These are phyloP conservation scores for Phaffomyces antillensis DNA, from an alignment of 805 yeast genomes.

Conservation along the genomic window DNA sequence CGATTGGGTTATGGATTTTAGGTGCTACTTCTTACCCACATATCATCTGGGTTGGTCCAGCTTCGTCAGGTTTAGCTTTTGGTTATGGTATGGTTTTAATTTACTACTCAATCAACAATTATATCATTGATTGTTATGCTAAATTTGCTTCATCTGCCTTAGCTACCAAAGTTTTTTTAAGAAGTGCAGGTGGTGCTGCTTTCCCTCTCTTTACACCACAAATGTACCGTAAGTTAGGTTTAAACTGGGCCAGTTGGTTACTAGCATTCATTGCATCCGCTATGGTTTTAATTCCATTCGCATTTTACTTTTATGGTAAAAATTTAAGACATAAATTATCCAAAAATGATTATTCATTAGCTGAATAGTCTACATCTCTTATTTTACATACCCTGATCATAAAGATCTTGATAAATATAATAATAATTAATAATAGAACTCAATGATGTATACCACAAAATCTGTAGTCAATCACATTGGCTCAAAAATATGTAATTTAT, in stretches of 20 bases:
- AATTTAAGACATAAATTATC: conserved; percentile 55
- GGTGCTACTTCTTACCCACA: conserved; percentile 73
- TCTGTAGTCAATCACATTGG: no score
- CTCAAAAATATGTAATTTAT: neutral
- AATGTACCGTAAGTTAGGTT: conserved; percentile 67
- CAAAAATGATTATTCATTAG: conserved; percentile 50
- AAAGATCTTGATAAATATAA: neutral
- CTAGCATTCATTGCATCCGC: conserved; percentile 72
- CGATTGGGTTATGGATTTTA: conserved; percentile 67
- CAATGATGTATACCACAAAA: no score
- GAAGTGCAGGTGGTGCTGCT: conserved; percentile 84
- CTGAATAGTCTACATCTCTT: neutral
- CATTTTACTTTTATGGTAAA: conserved; percentile 63
- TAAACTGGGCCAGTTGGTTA: conserved; percentile 77
- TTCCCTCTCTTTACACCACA: conserved; percentile 77
- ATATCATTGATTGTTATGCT: conserved; percentile 86
- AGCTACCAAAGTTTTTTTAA: conserved; percentile 73
- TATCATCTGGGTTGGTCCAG: conserved; percentile 74
- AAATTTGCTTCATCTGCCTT: conserved; percentile 74
- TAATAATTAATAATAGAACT: neutral
- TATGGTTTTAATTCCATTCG: conserved; percentile 67
- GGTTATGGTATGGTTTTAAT: conserved; percentile 75
- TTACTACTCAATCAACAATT: conserved; percentile 71
- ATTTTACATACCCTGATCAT: neutral
- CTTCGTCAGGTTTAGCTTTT: conserved; percentile 70